phyloP scores from a whole-genome alignment of 306 rosid species.

The apple (Malus domestica) region DNA sequence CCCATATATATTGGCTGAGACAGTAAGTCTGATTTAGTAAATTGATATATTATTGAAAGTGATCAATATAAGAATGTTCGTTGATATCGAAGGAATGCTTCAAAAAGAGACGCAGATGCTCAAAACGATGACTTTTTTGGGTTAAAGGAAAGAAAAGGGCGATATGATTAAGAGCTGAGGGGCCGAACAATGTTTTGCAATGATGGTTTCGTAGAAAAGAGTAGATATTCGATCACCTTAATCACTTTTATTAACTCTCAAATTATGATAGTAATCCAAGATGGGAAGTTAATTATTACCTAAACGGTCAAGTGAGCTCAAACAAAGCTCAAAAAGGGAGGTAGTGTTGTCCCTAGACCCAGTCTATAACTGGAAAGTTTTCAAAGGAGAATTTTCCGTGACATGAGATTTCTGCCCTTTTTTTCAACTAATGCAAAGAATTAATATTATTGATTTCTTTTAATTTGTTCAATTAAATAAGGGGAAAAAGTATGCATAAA shows the following conservation, averaged over 20 bases:
- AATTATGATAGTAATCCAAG: background rate
- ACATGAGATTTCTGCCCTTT: too few relatives aligned
- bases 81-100: background rate
- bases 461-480: background rate
- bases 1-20: background rate
- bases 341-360: slow-evolving; percentile 1
- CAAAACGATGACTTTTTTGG: too few relatives aligned
- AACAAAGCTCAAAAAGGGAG: slow-evolving; percentile 4
- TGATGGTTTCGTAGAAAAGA: slow-evolving; percentile 17
- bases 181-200: slow-evolving; percentile 9
- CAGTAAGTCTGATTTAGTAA: background rate
- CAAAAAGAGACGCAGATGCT: background rate
- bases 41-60: background rate
- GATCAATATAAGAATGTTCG: background rate
- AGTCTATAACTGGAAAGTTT: slow-evolving; percentile 4
- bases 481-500: background rate
- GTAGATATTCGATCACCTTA: background rate
- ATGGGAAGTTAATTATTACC: slow-evolving; percentile 5
- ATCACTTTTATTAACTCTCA: slow-evolving; percentile 12
- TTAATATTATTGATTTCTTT: too few relatives aligned
- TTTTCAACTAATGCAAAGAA: background rate
- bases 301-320: slow-evolving; percentile 12
- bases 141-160: too few relatives aligned
- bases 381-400: background rate
- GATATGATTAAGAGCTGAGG: background rate